These are phyloP conservation scores for Diplodia mutila DNA, from an alignment of 2,329 filamentous ascomycete genomes.

Conservation along the genomic window DNA sequence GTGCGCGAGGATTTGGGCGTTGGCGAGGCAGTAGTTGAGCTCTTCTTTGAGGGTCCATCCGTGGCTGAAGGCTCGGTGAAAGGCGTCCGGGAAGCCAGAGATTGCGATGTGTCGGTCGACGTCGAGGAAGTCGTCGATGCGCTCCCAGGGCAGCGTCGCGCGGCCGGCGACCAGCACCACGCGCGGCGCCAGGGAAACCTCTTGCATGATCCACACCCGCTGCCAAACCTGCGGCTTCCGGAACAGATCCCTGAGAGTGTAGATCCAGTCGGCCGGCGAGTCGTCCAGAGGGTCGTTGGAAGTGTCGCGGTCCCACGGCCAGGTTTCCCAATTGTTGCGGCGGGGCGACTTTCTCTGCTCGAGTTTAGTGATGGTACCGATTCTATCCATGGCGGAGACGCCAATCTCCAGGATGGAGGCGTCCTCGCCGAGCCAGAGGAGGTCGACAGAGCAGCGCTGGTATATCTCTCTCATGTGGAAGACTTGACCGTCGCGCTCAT, in stretches of 20 bases:
- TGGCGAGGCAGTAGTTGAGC: not conserved
- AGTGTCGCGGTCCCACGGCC: no score
- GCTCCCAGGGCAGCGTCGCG: constrained; percentile 9
- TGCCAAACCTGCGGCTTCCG: not conserved
- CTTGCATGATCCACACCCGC: constrained; percentile 22
- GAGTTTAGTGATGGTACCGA: constrained; percentile 30
- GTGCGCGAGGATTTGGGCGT: constrained; percentile 1
- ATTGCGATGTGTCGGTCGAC: constrained; percentile 5
- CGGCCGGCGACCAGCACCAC: not conserved
- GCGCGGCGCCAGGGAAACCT: constrained; percentile 5
- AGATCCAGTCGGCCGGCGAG: no score
- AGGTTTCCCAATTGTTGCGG: not conserved
- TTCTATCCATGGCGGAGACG: constrained; percentile 28
- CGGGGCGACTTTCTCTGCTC: not conserved
- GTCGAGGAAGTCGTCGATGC: constrained; percentile 4
- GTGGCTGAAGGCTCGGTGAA: not conserved
- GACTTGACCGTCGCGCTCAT: constrained; percentile 26
- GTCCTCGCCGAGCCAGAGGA: constrained; percentile 24
- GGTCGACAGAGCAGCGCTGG: not conserved
- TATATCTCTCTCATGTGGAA: constrained; percentile 26
- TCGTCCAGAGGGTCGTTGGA: not conserved
- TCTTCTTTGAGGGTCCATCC: not conserved
- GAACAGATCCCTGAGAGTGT: not conserved
- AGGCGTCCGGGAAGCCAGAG: constrained; percentile 2
- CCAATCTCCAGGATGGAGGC: constrained; percentile 24